phyloP scores from a whole-genome alignment of 2,329 filamentous ascomycete species.

The Aspergillus cejpii region DNA sequence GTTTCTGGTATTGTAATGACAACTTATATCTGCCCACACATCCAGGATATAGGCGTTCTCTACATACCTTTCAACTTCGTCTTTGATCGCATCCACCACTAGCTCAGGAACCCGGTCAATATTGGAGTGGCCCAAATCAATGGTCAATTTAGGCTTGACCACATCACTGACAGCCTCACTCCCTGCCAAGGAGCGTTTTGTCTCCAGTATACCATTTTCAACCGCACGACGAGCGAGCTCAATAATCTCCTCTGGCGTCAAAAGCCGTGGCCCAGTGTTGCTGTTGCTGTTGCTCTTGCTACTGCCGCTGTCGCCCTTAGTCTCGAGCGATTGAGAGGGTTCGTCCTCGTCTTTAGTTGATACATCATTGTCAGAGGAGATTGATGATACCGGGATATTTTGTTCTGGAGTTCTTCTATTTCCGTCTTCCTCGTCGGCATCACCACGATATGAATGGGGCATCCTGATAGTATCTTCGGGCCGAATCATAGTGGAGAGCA shows the following conservation, averaged over 20 bases:
- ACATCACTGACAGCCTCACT: slow-evolving; percentile 43
- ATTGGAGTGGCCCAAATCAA: slow-evolving; percentile 47
- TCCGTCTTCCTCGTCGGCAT: slow-evolving; percentile 30
- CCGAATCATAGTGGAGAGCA: slow-evolving; percentile 34
- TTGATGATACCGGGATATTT: slow-evolving; percentile 17
- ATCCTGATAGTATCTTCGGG: slow-evolving; percentile 35
- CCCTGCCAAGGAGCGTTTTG: slow-evolving; percentile 43
- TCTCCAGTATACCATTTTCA: slow-evolving; percentile 44
- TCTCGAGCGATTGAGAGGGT: slow-evolving; percentile 20
- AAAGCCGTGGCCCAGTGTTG: slow-evolving; percentile 23
- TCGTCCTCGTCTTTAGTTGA: slow-evolving; percentile 27
- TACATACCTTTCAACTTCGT: slow-evolving; percentile 47
- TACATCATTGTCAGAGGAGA: slow-evolving; percentile 24
- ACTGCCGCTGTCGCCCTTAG: slow-evolving; percentile 20
- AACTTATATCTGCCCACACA: not conserved
- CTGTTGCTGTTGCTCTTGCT: slow-evolving; percentile 16
- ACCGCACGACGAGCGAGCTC: slow-evolving; percentile 42
- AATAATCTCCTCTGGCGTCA: slow-evolving; percentile 41
- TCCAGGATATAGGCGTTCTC: not conserved
- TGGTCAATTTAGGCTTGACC: slow-evolving; percentile 45
- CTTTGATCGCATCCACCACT: slow-evolving; percentile 47
- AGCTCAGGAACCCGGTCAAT: slow-evolving; percentile 45
- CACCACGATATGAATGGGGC: slow-evolving; percentile 27
- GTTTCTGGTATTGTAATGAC: not conserved
- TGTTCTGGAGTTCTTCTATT: slow-evolving; percentile 25